Percentiles rank a stretch among this genome's conserved stretches.
Conservation (phyloP, 106 monocot species). For the Acorus gramineus region DNA sequence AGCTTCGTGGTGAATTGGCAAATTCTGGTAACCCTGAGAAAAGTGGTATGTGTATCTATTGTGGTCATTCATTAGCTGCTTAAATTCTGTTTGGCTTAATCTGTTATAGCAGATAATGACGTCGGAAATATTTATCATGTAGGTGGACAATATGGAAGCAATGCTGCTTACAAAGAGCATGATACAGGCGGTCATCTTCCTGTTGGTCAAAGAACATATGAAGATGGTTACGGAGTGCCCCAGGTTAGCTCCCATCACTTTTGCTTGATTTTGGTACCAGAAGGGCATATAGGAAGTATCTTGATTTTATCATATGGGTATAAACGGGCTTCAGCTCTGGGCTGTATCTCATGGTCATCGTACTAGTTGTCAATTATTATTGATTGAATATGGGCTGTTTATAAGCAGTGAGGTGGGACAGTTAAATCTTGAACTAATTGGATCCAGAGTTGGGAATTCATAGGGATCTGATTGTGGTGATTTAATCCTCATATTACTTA, state of each 20-base stretch:
- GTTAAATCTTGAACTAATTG: too few species aligned
- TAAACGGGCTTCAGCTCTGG: too few species aligned
- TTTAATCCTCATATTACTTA: too few species aligned
- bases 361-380: too few species aligned
- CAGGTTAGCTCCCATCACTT: slow-evolving; percentile 21
- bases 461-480: too few species aligned
- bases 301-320: too few species aligned
- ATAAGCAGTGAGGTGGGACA: too few species aligned
- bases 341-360: too few species aligned
- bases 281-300: too few species aligned
- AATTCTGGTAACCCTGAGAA: slow-evolving; percentile 33
- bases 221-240: slow-evolving; percentile 29
- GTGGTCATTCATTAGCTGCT: neutral
- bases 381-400: too few species aligned
- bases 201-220: slow-evolving; percentile 36
- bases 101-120: neutral
- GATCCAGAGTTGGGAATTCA: too few species aligned
- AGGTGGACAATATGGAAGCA: slow-evolving; percentile 31
- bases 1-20: slow-evolving; percentile 45
- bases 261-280: neutral
- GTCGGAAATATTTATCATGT: neutral
- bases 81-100: neutral
- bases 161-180: slow-evolving; percentile 33
- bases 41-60: slow-evolving; percentile 11
- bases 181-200: slow-evolving; percentile 27